These are phyloP conservation scores for Silene vulgaris DNA, from an alignment of 179 eudicot species.

Conservation along the genomic window DNA sequence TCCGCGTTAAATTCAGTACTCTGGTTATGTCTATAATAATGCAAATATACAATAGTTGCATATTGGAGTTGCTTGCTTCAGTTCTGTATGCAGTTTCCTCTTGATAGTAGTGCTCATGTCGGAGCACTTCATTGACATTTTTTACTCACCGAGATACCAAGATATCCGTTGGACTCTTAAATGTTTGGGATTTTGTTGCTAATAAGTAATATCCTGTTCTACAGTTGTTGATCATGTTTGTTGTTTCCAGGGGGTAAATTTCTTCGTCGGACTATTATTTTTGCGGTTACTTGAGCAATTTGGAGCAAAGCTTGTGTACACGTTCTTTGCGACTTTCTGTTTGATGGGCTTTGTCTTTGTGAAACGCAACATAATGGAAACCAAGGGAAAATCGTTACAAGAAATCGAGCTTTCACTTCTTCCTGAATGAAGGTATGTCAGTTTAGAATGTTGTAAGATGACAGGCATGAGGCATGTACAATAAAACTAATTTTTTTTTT, in stretches of 20 bases:
- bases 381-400: conserved; percentile 84
- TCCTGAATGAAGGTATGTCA: conserved; percentile 46
- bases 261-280: conserved; percentile 75
- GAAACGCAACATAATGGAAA: conserved; percentile 75
- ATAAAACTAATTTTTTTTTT: neutral
- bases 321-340: conserved; percentile 65
- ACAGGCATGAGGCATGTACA: neutral
- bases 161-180: neutral
- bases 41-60: neutral
- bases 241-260: conserved; percentile 64
- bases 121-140: neutral
- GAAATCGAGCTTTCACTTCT: conserved; percentile 90
- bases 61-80: conserved; percentile 3
- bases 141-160: neutral
- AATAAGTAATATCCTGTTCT: neutral
- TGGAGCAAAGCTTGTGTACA: conserved; percentile 66
- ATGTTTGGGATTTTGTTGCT: neutral
- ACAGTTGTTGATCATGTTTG: conserved; percentile 7
- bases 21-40: neutral
- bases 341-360: conserved; percentile 60
- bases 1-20: neutral
- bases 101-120: neutral
- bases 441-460: neutral
- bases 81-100: neutral
- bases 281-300: conserved; percentile 72